phyloP scores from a whole-genome alignment of 2,329 filamentous ascomycete genomes.

The Fusarium ramigenum region DNA sequence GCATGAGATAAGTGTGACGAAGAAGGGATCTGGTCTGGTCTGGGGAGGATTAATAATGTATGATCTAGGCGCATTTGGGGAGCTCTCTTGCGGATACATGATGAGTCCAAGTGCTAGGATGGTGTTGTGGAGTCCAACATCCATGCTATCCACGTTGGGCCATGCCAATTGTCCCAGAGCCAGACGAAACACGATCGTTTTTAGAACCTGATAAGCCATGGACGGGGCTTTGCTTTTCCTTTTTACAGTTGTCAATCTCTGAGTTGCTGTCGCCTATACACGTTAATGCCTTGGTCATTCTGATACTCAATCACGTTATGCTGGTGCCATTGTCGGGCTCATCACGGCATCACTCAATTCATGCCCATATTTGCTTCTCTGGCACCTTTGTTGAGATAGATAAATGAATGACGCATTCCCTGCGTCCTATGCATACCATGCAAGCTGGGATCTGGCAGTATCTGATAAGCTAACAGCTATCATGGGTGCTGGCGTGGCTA shows the following conservation, averaged over 20 bases:
- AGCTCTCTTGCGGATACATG: conserved; percentile 29
- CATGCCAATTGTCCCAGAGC: neutral
- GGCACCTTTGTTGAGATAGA: conserved; percentile 1
- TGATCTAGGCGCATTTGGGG: conserved; percentile 16
- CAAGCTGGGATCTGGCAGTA: conserved; percentile 31
- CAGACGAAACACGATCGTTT: conserved; percentile 24
- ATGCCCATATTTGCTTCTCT: conserved; percentile 6
- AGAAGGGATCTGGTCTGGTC: neutral
- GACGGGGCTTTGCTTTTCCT: neutral
- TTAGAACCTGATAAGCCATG: neutral
- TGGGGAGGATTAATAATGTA: conserved; percentile 34
- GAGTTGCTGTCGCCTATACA: neutral
- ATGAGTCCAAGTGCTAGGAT: conserved; percentile 35
- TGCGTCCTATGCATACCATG: conserved; percentile 12
- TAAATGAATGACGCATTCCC: conserved; percentile 33
- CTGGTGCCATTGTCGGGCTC: neutral
- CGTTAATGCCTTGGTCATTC: neutral
- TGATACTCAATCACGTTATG: neutral
- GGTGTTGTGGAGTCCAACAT: conserved; percentile 30
- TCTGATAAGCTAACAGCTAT: conserved; percentile 32
- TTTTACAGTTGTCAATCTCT: conserved; percentile 1
- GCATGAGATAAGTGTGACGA: conserved; percentile 40
- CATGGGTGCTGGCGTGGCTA: conserved; percentile 24
- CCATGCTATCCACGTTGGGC: conserved; percentile 3
- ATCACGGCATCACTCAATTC: neutral